Conservation (phyloP, 139 green algal genomes). For the Tetradesmus lagerheimii region DNA sequence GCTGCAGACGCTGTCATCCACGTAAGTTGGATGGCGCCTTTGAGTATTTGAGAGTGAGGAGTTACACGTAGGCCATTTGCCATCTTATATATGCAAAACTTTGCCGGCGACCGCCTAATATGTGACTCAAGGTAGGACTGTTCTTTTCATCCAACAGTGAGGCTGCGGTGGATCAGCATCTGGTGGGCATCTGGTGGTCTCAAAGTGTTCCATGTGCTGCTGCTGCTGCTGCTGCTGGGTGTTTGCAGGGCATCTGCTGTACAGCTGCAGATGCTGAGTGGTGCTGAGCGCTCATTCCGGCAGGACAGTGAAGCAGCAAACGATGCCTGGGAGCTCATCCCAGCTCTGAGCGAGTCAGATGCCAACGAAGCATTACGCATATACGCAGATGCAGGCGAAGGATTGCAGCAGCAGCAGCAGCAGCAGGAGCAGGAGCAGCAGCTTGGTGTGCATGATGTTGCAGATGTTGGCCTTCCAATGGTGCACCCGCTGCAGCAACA, state of each 20-base stretch:
- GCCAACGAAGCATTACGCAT: neutral
- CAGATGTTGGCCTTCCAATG: neutral
- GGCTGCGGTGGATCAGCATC: too few relatives aligned
- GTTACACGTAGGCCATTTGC: too few relatives aligned
- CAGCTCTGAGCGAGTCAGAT: neutral
- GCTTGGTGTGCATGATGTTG: neutral
- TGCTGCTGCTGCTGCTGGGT: neutral
- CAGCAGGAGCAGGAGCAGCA: too few relatives aligned
- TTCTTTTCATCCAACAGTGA: too few relatives aligned
- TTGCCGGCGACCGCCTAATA: too few relatives aligned
- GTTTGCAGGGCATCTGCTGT: neutral
- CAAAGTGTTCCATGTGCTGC: too few relatives aligned
- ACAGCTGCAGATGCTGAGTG: neutral
- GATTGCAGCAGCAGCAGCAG: neutral
- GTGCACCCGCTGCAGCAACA: neutral
- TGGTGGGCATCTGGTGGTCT: too few relatives aligned
- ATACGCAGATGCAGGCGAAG: neutral
- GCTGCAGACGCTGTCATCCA: conserved; percentile 16
- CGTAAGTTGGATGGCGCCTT: neutral
- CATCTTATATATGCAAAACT: too few relatives aligned
- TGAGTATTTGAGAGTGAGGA: too few relatives aligned
- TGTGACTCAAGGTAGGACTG: too few relatives aligned
- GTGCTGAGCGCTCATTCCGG: neutral
- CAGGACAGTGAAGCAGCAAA: neutral
- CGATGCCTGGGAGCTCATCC: neutral